Evolutionary conservation across 2,329 filamentous ascomycete species (phyloP), one percentile per base, ranked within the genome.

Genomic region (Zarea fungicola): DNA sequence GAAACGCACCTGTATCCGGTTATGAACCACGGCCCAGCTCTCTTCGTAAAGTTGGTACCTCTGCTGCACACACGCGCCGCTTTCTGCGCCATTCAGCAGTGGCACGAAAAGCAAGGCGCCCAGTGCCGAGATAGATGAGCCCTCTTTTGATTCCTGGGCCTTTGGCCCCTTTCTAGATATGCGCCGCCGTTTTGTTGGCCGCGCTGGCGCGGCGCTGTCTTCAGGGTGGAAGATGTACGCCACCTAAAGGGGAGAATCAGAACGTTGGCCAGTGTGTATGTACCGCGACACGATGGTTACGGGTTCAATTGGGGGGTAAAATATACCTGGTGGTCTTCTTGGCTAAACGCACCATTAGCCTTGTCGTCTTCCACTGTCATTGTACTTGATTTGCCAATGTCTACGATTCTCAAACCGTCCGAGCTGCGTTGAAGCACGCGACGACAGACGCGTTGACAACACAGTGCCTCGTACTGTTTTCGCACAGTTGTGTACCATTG

Each of bases 11-110:
- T 84, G 76, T 43, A 91, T 84, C 22, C 79, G 76, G 39, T 67
- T 63, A 52, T 89, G 78, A 56, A 88, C 78, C 32, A 73, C 67
- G 3, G 70, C 65, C 89, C 89, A 93, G 42, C 80, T 71, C 46
- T 74, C 65, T 43, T 80, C 68, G 63, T 83, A 92, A 3, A 80
- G 69, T 39, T 72, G 65, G 60, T 82, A 73, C 19, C 88, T 76
- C 44, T 81, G 65, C 7, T 62, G 62, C 19, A 77, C 71, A 47
- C 70, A 73, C 26, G 70, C 69, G 2, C 69, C 56, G 37, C 62
- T 67, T 63, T 86, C 83, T 0, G 65, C 60, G 4, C 79, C 80
- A 50, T 74, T 71, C 7, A 86, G 65, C 16, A 85, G 68, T 7
- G 74, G 67, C 18, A 74, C 70, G 51, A 81, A 85, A 3, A 58